Base-by-base conservation (phyloP, 1,284 basidiomycete genomes). In the Phylloboletellus chloephorus region DNA sequence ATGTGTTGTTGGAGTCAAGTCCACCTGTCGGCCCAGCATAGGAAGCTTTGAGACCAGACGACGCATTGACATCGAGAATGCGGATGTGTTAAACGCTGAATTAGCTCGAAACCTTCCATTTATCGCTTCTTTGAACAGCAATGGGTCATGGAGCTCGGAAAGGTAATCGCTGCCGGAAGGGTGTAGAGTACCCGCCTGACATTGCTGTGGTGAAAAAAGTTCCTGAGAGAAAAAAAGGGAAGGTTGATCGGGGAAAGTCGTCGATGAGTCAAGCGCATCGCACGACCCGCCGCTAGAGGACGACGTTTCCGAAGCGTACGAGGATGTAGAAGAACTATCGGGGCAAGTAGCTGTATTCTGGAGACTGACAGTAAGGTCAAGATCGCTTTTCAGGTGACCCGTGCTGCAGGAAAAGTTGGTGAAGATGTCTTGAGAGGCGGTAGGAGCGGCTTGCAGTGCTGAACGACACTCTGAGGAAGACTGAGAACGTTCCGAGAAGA, bases 401-500 rank as follows among this genome's bases (percentile, higher is more conserved):
- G 34, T 33, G 30, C 38, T 26, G 12, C 35, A 31, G 24, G 57
- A 37, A 37, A 32, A 26, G 12, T 44, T 43, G 17, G 39, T 7
- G 8, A 36, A 41, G 31, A 20, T 35, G 29, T 54, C 55, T 36
- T 52, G 43, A 23, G 55, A 34, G 32, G 44, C 21, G 19, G 33
- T 21, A 21, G 37, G 30, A 11, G n/a, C 13, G 4, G 24, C 7
- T 23, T 49, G 50, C 6, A 36, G 26, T 29, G 10, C 26, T 15
- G 45, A 31, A 29, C 11, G 40, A 33, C 38, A 43, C 6, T 52
- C 58, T 3, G 30, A 29, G 28, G 51, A 28, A 43, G 31, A 38
- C 8, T 47, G 49, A n/a, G 43, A 39, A 10, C 21, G 22, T 26
- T 64, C 61, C 5, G 53, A 60, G 37, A 64, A 60, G 29, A 64